Percentiles rank a stretch among this genome's conserved stretches.
These are phyloP conservation scores for Wickerhamiella kurtzmanii DNA, from an alignment of 805 yeast species.

Conservation along the genomic window DNA sequence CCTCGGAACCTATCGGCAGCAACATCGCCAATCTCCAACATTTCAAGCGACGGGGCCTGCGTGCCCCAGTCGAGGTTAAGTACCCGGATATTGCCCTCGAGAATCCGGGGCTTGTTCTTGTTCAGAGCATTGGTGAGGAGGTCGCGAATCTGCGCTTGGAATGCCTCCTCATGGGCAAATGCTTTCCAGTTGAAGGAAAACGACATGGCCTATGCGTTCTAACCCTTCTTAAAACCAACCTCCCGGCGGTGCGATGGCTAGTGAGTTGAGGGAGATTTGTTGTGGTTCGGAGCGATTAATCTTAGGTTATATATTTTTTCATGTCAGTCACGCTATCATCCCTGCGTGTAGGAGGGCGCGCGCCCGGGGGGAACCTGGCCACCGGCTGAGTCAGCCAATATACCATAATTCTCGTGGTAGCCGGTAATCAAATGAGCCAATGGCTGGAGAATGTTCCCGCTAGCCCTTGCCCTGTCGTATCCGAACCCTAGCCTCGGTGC, in stretches of 20 bases:
- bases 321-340: too few species aligned
- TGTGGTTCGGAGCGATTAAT: too few species aligned
- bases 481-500: background rate
- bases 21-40: conserved; percentile 69
- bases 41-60: conserved; percentile 61
- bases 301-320: too few species aligned
- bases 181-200: conserved; percentile 69
- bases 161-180: conserved; percentile 49
- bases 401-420: background rate
- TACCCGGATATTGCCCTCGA: conserved; percentile 56
- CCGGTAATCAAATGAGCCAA: background rate
- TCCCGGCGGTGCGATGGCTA: too few species aligned
- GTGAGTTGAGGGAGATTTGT: too few species aligned
- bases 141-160: conserved; percentile 42
- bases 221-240: too few species aligned
- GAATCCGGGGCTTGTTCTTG: conserved; percentile 44
- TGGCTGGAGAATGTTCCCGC: too few species aligned
- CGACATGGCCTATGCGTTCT: too few species aligned
- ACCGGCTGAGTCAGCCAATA: background rate
- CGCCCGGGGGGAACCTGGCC: too few species aligned
- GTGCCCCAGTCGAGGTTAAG: conserved; percentile 62
- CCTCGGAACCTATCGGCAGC: conserved; percentile 68
- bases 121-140: conserved; percentile 60
- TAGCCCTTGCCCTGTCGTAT: background rate
- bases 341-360: too few species aligned